Percentiles rank a stretch among this genome's conserved stretches.
Evolutionary conservation across 495 filamentous ascomycete genomes (phyloP).

Genomic region (Xylaria intraflava): DNA sequence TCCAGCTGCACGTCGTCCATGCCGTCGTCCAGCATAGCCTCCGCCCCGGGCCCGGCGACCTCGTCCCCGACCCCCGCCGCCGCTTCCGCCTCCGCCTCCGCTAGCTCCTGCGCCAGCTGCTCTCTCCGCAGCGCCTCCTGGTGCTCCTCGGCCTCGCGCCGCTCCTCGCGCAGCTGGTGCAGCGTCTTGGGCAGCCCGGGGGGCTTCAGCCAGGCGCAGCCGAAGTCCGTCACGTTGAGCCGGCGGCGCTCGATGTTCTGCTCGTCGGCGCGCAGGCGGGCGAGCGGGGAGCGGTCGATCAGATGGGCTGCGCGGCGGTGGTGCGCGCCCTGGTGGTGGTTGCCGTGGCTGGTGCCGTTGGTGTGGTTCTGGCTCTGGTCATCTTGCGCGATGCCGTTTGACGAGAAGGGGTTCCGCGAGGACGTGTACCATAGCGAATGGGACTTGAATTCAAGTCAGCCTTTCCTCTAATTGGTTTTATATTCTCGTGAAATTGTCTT

Average conservation of each 20-base stretch:
- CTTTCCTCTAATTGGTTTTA: conserved; percentile 3
- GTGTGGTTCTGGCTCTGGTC: no score
- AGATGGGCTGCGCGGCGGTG: conserved; percentile 22
- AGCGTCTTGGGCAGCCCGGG: conserved; percentile 71
- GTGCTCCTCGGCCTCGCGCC: conserved; percentile 73
- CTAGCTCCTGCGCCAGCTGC: conserved; percentile 57
- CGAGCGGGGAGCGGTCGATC: conserved; percentile 47
- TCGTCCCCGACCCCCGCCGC: conserved; percentile 24
- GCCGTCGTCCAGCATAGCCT: conserved; percentile 13
- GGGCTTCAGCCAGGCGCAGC: conserved; percentile 71
- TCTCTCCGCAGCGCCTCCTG: conserved; percentile 63
- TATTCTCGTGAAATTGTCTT: no score
- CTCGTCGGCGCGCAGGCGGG: conserved; percentile 62
- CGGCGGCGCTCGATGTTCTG: conserved; percentile 59
- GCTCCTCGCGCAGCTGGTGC: conserved; percentile 69
- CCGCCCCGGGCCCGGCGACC: conserved; percentile 16
- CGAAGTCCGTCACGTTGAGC: conserved; percentile 65
- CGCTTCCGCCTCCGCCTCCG: conserved; percentile 45
- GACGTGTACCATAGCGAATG: conserved; percentile 67
- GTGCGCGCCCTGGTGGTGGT: conserved; percentile 15
- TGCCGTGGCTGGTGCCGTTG: conserved; percentile 18
- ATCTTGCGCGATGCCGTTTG: conserved; percentile 14
- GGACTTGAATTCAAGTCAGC: conserved; percentile 38
- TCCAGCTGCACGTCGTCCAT: conserved; percentile 32
- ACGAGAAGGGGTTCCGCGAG: conserved; percentile 38